Evolutionary conservation across 148 eudicot genomes (phyloP), one percentile per base, ranked within the genome.

Genomic region (Talinum fruticosum): DNA sequence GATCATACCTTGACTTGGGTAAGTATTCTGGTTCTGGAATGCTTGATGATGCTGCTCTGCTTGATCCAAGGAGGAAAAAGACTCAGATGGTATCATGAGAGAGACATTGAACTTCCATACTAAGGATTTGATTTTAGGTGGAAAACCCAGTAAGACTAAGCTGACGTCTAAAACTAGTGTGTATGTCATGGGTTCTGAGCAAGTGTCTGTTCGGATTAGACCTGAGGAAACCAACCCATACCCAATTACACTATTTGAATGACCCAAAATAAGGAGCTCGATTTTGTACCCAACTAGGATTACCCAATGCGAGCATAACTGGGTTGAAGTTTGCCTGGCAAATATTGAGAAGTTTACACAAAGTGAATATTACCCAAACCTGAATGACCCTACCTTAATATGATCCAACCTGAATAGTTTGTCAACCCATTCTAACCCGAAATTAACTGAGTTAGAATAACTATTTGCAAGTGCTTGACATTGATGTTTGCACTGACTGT

Each of bases 1-100:
- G 53, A 29, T 16, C 28, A 33, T 78, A 78, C 75, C 80, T 41
- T 41, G 70, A 12, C 66, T 62, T 16, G 75, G 62, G 75, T 44
- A 38, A 24, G 28, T 71, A 37, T 78, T 78, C 69, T 71, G 75
- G 29, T 78, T 51, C 61, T 61, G 69, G 70, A 38, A 78, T 78
- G 61, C 70, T 71, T 71, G 69, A 61, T 71, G 70, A 19, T 78
- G 80, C 69, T 71, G 75, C 69, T 71, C 75, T 41, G 66, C 74
- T 71, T 32, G 21, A 66, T 73, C 30, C 36, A 61, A 28, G 47
- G n/a, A 41, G 54, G 5, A 51, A 3, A 71, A 41, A 71, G 14
- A 49, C 32, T 10, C 62, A 49, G n/a, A 66, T 21, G 26, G 21
- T 53, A 29, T 41, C 75, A 37, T 34, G 57, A 76, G 33, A 69